Base-by-base conservation (phyloP, 805 yeast genomes). In the Ogataea chonburiensis region DNA sequence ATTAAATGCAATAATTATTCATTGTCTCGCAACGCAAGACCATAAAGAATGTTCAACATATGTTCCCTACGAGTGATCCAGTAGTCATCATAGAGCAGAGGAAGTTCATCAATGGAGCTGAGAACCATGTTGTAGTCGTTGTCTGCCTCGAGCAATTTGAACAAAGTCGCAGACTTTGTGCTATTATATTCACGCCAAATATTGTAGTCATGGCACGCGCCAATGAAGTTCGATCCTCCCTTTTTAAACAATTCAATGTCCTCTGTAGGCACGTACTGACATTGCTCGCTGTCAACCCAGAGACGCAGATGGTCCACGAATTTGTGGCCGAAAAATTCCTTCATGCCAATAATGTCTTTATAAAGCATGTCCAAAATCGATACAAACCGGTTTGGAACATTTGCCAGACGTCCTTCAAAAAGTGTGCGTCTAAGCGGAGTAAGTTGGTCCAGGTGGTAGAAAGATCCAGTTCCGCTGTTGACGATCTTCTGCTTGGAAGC, bases 261-360 rank as follows among this genome's bases (percentile, higher is more conserved):
- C 43, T 65, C 70, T 21, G 55, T 54, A n/a, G 70, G 71, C 20
- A 66, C 63, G 32, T 66, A 66, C 2, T 58, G 42, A 43, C 71
- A 66, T 42, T 64, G 60, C 17, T 53, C 52, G 17, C 50, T 55
- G 27, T 61, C 63, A 19, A 63, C 65, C 59, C 68, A 66, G 13
- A 64, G 40, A 40, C 71, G 47, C 28, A 65, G 38, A 46, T 65
- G 71, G 7, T 59, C 60, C 24, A 58, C 53, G 41, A 48, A 66
- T 16, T 51, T 47, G 39, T 59, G 63, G n/a, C 47, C 47, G 31
- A 54, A 61, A 17, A 55, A 52, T 4, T 45, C 38, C 3, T 35
- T 24, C 9, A 54, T 21, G n/a, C 44, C 38, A 5, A 52, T 46
- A 16, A 55, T 47, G 31, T 56, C 58, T 12, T 43, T 47, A 40